These are phyloP conservation scores for Helotiales sp. DNA, from an alignment of 2,329 filamentous ascomycete species.

Conservation along the genomic window DNA sequence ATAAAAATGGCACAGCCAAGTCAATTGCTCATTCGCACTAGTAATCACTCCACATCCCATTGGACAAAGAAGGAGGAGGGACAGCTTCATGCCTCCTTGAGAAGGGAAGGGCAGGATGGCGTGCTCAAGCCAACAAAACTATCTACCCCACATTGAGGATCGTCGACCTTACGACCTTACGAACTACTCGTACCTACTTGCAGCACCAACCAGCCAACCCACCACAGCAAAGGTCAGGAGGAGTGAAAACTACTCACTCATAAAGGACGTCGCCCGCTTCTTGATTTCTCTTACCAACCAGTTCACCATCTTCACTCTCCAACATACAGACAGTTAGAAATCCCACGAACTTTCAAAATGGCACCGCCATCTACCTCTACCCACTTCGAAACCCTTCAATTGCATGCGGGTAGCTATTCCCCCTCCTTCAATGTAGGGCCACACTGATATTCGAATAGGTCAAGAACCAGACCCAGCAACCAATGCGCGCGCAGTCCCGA, in stretches of 20 bases:
- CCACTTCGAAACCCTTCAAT: conserved; percentile 83
- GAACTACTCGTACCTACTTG: background rate
- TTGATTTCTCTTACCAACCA: background rate
- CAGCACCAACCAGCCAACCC: background rate
- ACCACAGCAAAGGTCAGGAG: background rate
- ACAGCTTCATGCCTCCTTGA: conserved; percentile 11
- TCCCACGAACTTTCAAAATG: conserved; percentile 28
- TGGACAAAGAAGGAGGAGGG: background rate
- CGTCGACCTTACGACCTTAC: conserved; percentile 2
- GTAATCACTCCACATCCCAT: background rate
- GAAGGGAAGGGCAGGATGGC: conserved; percentile 9
- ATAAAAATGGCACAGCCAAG: background rate
- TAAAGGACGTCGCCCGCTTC: conserved; percentile 1
- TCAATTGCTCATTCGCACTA: background rate
- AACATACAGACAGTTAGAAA: background rate
- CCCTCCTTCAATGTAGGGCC: conserved; percentile 10
- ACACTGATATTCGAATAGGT: conserved; percentile 51
- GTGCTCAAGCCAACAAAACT: conserved; percentile 13
- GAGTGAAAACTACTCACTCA: background rate
- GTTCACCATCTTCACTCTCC: conserved; percentile 1
- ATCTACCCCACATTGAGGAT: conserved; percentile 20
- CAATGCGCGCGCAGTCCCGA: conserved; percentile 89
- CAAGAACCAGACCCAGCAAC: conserved; percentile 81
- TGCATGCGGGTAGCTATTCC: conserved; percentile 70
- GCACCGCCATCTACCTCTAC: conserved; percentile 54